A percentile compares a stretch with the other conserved stretches of the same genome.
phyloP scores from a whole-genome alignment of 2,329 filamentous ascomycete species.

The Fusarium marasasianum region DNA sequence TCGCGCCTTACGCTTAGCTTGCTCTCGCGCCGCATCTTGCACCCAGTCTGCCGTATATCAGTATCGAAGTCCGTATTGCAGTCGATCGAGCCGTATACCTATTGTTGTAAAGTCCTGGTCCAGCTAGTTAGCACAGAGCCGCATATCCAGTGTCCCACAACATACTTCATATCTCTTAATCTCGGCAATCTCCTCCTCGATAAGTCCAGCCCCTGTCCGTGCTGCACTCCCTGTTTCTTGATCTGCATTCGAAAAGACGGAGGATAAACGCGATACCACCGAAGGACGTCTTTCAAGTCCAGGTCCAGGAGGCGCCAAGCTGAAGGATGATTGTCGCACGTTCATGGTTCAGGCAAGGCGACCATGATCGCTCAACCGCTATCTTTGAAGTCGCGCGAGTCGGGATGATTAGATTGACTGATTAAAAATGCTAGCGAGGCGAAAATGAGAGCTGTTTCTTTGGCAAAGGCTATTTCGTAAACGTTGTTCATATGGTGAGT shows the following conservation, averaged over 20 bases:
- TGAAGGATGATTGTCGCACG: slow-evolving; percentile 63
- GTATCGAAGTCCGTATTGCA: slow-evolving; percentile 42
- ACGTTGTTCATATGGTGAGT: slow-evolving; percentile 15
- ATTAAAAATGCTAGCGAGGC: not conserved
- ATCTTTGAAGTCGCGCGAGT: not conserved
- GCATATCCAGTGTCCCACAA: slow-evolving; percentile 1
- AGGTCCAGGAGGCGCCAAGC: slow-evolving; percentile 47
- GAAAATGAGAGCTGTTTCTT: not conserved
- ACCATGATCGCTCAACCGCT: slow-evolving; percentile 50
- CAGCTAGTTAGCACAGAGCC: slow-evolving; percentile 24
- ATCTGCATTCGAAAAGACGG: slow-evolving; percentile 72
- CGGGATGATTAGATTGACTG: not conserved
- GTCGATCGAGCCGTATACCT: slow-evolving; percentile 58
- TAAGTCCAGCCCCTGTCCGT: slow-evolving; percentile 70
- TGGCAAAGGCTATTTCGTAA: not conserved
- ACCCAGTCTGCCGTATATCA: slow-evolving; percentile 79
- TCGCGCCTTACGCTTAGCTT: slow-evolving; percentile 79
- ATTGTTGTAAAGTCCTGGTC: slow-evolving; percentile 91
- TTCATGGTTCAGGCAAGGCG: slow-evolving; percentile 55
- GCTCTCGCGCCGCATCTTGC: slow-evolving; percentile 93
- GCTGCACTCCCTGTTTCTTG: slow-evolving; percentile 62
- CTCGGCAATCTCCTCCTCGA: slow-evolving; percentile 94
- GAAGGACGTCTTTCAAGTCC: slow-evolving; percentile 62
- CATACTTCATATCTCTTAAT: slow-evolving; percentile 93
- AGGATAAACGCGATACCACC: slow-evolving; percentile 72